Conservation (phyloP, 805 yeast species). For the Zygosaccharomyces rouxii region DNA sequence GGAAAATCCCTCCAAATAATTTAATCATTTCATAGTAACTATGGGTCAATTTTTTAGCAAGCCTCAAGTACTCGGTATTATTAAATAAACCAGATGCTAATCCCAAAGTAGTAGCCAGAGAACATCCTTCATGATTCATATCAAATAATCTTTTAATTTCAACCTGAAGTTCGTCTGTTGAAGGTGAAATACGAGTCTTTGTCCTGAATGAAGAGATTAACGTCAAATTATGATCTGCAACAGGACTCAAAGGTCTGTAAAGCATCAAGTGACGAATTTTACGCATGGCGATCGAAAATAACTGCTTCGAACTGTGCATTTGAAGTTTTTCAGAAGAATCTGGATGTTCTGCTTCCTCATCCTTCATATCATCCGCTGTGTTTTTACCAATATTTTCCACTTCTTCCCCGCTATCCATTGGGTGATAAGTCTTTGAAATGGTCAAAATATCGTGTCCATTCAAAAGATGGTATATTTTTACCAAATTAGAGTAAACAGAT, state of each 20-base stretch:
- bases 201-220: constrained; percentile 21
- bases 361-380: background rate
- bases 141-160: constrained; percentile 34
- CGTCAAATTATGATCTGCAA: constrained; percentile 27
- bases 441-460: constrained; percentile 35
- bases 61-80: constrained; percentile 6
- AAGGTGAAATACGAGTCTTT: constrained; percentile 18
- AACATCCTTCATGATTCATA: constrained; percentile 48
- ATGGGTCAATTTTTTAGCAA: constrained; percentile 43
- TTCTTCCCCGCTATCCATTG: background rate
- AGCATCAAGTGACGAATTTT: constrained; percentile 41
- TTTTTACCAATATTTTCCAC: background rate
- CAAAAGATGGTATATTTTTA: constrained; percentile 45
- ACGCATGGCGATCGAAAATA: constrained; percentile 37
- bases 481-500: constrained; percentile 42
- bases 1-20: constrained; percentile 32
- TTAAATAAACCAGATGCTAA: constrained; percentile 42
- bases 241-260: constrained; percentile 44
- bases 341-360: background rate
- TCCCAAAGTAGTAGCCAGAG: constrained; percentile 51
- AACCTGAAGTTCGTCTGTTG: constrained; percentile 24
- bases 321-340: background rate
- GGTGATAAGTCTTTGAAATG: constrained; percentile 13
- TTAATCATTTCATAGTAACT: constrained; percentile 47
- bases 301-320: constrained; percentile 19